phyloP scores from a whole-genome alignment of 352 stramenopile genomes.

The Globisporangium emineosum region DNA sequence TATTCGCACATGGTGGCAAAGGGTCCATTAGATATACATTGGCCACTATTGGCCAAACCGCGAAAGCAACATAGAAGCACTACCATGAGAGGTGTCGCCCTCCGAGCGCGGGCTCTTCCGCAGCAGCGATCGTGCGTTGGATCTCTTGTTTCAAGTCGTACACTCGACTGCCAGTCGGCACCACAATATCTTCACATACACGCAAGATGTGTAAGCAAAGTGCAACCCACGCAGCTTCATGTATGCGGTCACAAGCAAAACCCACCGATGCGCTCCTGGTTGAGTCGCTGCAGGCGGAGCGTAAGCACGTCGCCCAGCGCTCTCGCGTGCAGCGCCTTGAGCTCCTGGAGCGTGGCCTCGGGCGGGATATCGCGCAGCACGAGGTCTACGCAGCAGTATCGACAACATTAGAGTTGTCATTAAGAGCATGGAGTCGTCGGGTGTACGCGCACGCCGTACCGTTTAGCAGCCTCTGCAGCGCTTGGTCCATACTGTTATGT shows the following conservation, averaged over 20 bases:
- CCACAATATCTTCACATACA: conserved; percentile 10
- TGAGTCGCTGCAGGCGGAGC: conserved; percentile 16
- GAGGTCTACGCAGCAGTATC: conserved; percentile 12
- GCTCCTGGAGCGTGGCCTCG: conserved; percentile 13
- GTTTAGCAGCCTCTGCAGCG: conserved; percentile 14
- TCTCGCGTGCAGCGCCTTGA: conserved; percentile 16
- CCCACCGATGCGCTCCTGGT: conserved; percentile 15
- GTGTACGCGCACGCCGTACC: neutral
- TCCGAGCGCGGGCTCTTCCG: neutral
- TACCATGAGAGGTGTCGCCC: conserved; percentile 19
- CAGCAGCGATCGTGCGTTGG: conserved; percentile 5
- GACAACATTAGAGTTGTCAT: neutral
- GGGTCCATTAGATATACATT: neutral
- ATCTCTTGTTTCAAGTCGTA: conserved; percentile 11
- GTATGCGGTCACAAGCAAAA: too few species aligned
- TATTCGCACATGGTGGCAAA: neutral
- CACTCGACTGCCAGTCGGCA: conserved; percentile 13
- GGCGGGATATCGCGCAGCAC: conserved; percentile 15
- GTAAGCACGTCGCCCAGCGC: conserved; percentile 17
- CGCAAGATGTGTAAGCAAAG: too few species aligned
- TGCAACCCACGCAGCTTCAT: too few species aligned
- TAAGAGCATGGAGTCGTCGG: neutral
- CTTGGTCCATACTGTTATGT: conserved; percentile 13
- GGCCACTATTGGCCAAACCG: neutral
- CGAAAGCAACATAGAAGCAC: neutral